Percentiles rank a stretch among this genome's conserved stretches.
Evolutionary conservation across 108 stramenopile species (phyloP).

Genomic region (Skeletonema menzelii): DNA sequence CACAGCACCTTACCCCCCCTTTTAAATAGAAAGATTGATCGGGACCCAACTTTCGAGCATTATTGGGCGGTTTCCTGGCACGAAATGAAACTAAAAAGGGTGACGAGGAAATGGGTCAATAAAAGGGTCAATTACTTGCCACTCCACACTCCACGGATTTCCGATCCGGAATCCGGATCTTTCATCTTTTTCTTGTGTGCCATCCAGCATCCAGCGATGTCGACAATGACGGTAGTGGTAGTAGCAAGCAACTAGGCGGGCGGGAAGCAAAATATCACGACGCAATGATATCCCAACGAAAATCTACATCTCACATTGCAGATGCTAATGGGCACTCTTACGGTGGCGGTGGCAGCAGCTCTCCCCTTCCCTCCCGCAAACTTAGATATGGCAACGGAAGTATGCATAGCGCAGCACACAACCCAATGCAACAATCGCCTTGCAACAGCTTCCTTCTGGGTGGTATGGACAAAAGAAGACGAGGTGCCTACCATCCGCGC

Average conservation of each 20-base stretch:
- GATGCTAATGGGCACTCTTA: not conserved
- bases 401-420: conserved; percentile 7
- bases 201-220: too few species aligned
- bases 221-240: not conserved
- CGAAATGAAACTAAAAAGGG: too few species aligned
- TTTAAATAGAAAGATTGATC: too few species aligned
- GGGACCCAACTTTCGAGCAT: too few species aligned
- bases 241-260: too few species aligned
- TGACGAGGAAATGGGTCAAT: too few species aligned
- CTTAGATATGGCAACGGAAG: conserved; percentile 6
- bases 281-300: conserved; percentile 1
- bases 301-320: not conserved
- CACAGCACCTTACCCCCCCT: too few species aligned
- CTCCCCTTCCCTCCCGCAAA: conserved; percentile 17
- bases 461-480: conserved; percentile 60
- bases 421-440: conserved; percentile 10
- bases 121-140: too few species aligned
- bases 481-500: conserved; percentile 34
- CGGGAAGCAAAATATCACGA: not conserved
- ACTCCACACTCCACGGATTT: too few species aligned
- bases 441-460: conserved; percentile 70
- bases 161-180: too few species aligned
- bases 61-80: too few species aligned
- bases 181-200: too few species aligned
- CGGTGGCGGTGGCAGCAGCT: not conserved